Conservation (phyloP, 495 filamentous ascomycete genomes). For the Aspergillus indologenus region DNA sequence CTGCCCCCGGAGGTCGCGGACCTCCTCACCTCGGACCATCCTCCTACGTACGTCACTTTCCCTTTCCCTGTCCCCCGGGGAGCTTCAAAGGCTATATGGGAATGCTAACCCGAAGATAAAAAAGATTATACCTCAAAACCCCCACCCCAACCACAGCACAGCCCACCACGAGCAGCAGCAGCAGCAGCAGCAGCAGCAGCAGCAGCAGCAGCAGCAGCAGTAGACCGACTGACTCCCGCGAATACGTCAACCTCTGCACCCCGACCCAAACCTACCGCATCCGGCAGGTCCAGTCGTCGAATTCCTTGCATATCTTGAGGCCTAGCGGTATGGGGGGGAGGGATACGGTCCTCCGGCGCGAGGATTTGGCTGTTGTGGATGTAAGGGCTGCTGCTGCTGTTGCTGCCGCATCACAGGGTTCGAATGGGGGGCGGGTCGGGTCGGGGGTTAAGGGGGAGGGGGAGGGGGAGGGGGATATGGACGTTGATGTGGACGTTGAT, state of each 20-base stretch:
- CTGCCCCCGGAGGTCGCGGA: constrained; percentile 71
- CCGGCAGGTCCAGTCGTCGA: constrained; percentile 89
- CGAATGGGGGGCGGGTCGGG: no score
- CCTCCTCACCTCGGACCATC: constrained; percentile 57
- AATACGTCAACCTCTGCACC: constrained; percentile 73
- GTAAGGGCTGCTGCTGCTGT: no score
- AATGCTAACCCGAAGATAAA: not conserved
- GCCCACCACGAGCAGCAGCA: no score
- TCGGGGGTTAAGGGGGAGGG: no score
- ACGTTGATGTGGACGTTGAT: constrained; percentile 5
- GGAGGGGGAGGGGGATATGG: not conserved
- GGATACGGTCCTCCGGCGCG: constrained; percentile 17
- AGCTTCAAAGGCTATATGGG: no score
- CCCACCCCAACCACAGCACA: constrained; percentile 17
- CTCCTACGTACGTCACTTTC: constrained; percentile 50
- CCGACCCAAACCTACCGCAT: constrained; percentile 68
- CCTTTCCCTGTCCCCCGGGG: not conserved
- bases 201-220: no score
- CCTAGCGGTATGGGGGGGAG: constrained; percentile 33
- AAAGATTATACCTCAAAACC: constrained; percentile 67
- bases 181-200: no score
- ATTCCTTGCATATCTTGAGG: constrained; percentile 70
- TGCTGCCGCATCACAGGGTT: no score
- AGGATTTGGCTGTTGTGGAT: constrained; percentile 30
- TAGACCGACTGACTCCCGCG: constrained; percentile 28